Conservation (phyloP, 805 yeast genomes). For the Starmera quercuum region DNA sequence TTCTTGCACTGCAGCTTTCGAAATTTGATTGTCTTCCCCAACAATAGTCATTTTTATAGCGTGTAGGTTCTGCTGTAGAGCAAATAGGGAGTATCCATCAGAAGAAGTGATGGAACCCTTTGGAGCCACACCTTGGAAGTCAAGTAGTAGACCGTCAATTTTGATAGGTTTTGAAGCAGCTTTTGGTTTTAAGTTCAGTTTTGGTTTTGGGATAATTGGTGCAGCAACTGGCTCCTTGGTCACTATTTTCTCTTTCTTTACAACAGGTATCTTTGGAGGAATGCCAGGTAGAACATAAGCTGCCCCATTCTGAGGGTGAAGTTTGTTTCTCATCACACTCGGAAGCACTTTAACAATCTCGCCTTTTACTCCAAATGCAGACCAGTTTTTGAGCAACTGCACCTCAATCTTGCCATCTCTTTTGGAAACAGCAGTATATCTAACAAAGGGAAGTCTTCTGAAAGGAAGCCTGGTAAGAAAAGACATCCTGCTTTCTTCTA, state of each 20-base stretch:
- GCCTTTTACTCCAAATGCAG: conserved; percentile 59
- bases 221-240: background rate
- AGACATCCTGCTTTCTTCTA: too few species aligned
- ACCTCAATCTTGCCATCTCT: conserved; percentile 54
- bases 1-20: too few species aligned
- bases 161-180: conserved; percentile 8
- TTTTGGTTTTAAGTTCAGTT: conserved; percentile 3
- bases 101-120: too few species aligned
- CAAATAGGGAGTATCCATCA: too few species aligned
- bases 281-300: conserved; percentile 42
- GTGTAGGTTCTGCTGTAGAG: too few species aligned
- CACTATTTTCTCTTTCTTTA: background rate
- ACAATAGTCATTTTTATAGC: too few species aligned
- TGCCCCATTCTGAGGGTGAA: conserved; percentile 70
- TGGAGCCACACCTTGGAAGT: conserved; percentile 8
- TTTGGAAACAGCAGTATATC: conserved; percentile 40
- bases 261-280: conserved; percentile 20
- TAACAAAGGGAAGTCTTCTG: conserved; percentile 23
- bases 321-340: conserved; percentile 72
- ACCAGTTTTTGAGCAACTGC: conserved; percentile 66
- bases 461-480: too few species aligned
- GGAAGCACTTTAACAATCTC: conserved; percentile 71
- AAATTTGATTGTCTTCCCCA: too few species aligned
- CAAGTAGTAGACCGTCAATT: conserved; percentile 16
- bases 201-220: background rate